These are phyloP conservation scores for Aspergillus texensis DNA, from an alignment of 2,329 filamentous ascomycete species.

Conservation along the genomic window DNA sequence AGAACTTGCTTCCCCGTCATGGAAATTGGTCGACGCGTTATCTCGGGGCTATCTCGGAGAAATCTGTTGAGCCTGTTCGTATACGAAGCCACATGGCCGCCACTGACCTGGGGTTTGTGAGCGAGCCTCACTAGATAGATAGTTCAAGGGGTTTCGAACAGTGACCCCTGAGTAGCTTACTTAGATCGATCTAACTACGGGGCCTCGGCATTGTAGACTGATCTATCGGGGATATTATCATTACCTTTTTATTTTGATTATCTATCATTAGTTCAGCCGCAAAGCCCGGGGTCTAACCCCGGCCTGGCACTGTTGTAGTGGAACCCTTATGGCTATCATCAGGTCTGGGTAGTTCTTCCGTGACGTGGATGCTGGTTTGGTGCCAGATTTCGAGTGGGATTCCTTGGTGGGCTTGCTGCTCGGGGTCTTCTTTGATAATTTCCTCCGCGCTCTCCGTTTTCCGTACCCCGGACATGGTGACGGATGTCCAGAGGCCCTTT, in stretches of 20 bases:
- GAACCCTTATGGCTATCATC: not conserved
- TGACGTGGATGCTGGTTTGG: constrained; percentile 1
- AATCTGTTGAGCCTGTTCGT: not conserved
- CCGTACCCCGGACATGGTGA: not conserved
- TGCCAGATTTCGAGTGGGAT: constrained; percentile 1
- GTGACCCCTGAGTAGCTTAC: not conserved
- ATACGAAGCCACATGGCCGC: not conserved
- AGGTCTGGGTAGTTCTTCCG: not conserved
- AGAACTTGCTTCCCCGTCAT: not conserved
- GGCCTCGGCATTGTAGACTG: not conserved
- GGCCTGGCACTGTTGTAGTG: not conserved
- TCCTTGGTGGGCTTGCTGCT: not conserved
- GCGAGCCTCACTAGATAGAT: not conserved
- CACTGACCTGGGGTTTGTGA: not conserved
- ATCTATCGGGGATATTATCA: not conserved
- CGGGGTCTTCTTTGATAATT: not conserved
- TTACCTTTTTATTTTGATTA: not conserved
- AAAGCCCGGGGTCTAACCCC: not conserved
- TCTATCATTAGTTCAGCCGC: not conserved
- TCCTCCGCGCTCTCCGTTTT: not conserved
- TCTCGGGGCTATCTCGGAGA: not conserved
- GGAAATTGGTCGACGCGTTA: not conserved
- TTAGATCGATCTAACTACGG: not conserved
- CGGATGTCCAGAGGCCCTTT: not conserved
- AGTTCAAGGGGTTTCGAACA: not conserved